Evolutionary conservation across 108 stramenopile species (phyloP), one percentile per base, ranked within the genome.

Genomic region (Pseudonitzschia pungens): DNA sequence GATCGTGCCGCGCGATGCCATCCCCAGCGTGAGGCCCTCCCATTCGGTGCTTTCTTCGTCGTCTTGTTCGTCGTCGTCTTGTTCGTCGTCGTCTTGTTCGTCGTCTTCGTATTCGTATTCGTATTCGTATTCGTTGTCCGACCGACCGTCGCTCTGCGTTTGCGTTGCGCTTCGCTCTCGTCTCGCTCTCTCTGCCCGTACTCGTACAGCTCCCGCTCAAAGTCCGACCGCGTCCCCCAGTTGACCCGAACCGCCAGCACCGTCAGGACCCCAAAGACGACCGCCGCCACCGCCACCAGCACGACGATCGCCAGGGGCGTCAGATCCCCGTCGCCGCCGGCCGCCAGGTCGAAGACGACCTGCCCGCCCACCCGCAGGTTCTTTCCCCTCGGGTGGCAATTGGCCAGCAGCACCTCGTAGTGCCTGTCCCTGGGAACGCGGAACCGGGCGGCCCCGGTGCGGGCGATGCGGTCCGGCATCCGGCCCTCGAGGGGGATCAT

Each of bases 351-450:
- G 43, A 67, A 67, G 16, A 67, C 66, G 36, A 67, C 66, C 66
- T 48, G 66, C 26, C 66, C 66, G 26, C 24, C 26, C 42, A 67
- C 45, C 8, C 28, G 45, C 10, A 67, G 22, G 22, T 24, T 32
- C n/a, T 21, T 36, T 26, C 66, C 66, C 20, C 50, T 45, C 24
- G 15, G 26, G 16, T 44, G 7, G 28, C 66, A 67, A 22, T 67
- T 67, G 22, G 66, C 66, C 28, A 67, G 22, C 44, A 67, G 21
- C 20, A 67, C 66, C 28, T 67, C 45, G 66, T 67, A 67, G 66
- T 67, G 28, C 14, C n/a, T 11, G 20, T 20, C 45, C 20, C 43
- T 14, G 12, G 66, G 22, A 62, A 5, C 36, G 36, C 2, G 6
- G 29, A 55, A 26, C 2, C 26, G 12, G 54, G 2, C 10, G 54